A percentile compares a stretch with the other conserved stretches of the same genome.
These are phyloP conservation scores for Aspergillus neoniger DNA, from an alignment of 2,329 filamentous ascomycete species.

Conservation along the genomic window DNA sequence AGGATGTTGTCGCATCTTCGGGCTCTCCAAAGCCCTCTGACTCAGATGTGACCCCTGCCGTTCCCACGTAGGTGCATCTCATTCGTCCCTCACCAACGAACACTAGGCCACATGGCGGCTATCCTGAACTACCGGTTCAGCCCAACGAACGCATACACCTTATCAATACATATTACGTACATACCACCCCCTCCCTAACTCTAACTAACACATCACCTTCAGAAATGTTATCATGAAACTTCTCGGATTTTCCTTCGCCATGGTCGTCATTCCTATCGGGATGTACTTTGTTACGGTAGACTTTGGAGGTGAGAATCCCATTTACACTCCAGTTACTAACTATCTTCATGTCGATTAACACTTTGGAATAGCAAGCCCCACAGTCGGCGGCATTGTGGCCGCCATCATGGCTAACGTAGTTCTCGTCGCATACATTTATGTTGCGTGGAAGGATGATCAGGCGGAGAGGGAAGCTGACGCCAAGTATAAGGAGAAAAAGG, in stretches of 20 bases:
- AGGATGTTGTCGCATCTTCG: conserved; percentile 32
- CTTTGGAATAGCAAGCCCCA: conserved; percentile 73
- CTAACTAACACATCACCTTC: conserved; percentile 35
- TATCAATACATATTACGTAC: not conserved
- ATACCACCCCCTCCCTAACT: not conserved
- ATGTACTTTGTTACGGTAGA: conserved; percentile 84
- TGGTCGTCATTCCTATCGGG: conserved; percentile 83
- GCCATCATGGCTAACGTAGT: conserved; percentile 91
- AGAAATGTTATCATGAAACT: conserved; percentile 86
- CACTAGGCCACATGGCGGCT: conserved; percentile 13
- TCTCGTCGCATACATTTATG: conserved; percentile 83
- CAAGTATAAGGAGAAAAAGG: conserved; percentile 56
- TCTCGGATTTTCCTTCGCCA: conserved; percentile 84
- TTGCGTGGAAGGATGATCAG: conserved; percentile 86
- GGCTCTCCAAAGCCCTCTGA: conserved; percentile 51
- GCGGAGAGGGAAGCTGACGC: conserved; percentile 70
- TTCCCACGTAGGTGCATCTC: conserved; percentile 67
- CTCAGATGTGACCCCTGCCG: conserved; percentile 77
- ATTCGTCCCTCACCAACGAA: not conserved
- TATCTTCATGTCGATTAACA: not conserved
- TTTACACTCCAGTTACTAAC: not conserved
- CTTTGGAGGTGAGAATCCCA: conserved; percentile 66
- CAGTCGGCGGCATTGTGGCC: conserved; percentile 80
- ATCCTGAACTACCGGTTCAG: not conserved
- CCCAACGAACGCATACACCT: not conserved